Evolutionary conservation across 768 basidiomycete genomes (phyloP).

Genomic region (Lactifluus subvellereus): DNA sequence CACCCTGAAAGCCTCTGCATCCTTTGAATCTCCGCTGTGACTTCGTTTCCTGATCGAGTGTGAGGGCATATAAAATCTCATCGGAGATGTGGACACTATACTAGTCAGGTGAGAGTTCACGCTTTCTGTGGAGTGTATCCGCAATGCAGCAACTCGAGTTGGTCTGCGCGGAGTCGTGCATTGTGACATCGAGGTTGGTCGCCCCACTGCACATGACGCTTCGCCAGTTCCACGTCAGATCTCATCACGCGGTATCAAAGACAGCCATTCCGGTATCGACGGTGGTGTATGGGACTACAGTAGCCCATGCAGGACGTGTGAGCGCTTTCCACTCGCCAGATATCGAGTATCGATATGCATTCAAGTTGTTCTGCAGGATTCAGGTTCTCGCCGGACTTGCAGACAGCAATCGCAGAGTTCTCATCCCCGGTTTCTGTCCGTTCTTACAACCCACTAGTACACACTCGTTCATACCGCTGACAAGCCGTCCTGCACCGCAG

Average conservation of each 20-base stretch:
- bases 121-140: background rate
- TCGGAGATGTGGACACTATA: conserved; percentile 86
- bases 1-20: too few relatives aligned
- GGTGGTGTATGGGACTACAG: conserved; percentile 80
- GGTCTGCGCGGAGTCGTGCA: conserved; percentile 93
- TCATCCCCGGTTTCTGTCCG: conserved; percentile 77
- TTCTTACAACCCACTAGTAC: background rate
- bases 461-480: background rate
- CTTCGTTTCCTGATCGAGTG: background rate
- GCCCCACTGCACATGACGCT: background rate
- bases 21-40: background rate
- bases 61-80: conserved; percentile 50
- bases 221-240: conserved; percentile 42
- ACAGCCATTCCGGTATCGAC: conserved; percentile 91
- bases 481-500: conserved; percentile 33
- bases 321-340: conserved; percentile 23
- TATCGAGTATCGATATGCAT: background rate
- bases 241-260: conserved; percentile 55
- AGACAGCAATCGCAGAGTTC: conserved; percentile 50
- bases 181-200: conserved; percentile 61
- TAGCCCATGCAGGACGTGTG: conserved; percentile 95
- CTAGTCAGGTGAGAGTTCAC: conserved; percentile 58
- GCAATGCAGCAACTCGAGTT: conserved; percentile 70
- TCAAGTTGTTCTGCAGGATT: conserved; percentile 44
- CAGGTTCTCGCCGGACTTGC: conserved; percentile 68